Percentiles rank a stretch among this genome's conserved stretches.
Conservation (phyloP, 2,329 filamentous ascomycete genomes). For the Diaporthe vexans region DNA sequence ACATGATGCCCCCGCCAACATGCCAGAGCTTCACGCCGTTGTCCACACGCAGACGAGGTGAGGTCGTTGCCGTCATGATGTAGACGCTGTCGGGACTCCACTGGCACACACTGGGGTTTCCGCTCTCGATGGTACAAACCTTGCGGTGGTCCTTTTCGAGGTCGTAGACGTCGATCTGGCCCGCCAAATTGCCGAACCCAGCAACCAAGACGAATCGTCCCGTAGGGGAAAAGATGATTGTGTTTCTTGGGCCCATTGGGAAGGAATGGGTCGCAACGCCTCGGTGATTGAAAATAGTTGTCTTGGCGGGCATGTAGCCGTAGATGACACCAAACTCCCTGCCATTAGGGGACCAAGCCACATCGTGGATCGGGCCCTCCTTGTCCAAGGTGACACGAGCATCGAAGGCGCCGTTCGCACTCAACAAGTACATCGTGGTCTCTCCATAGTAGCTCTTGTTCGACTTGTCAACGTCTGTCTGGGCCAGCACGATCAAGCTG, state of each 20-base stretch:
- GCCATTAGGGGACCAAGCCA: conserved; percentile 82
- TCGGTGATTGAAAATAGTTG: conserved; percentile 95
- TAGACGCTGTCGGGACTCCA: conserved; percentile 98
- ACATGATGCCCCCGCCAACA: conserved; percentile 89
- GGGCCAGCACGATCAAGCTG: conserved; percentile 91
- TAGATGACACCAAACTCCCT: conserved; percentile 98
- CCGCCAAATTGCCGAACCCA: conserved; percentile 96
- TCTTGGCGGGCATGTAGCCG: conserved; percentile 99
- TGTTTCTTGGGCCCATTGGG: conserved; percentile 90
- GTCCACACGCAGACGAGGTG: conserved; percentile 93
- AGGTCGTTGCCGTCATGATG: conserved; percentile 98
- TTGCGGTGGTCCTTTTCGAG: conserved; percentile 94
- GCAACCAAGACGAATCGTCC: conserved; percentile 94
- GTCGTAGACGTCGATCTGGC: conserved; percentile 98
- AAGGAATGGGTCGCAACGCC: conserved; percentile 88
- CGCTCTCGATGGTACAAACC: conserved; percentile 92
- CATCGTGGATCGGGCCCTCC: conserved; percentile 59
- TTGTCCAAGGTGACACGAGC: conserved; percentile 78
- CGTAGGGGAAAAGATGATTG: conserved; percentile 93
- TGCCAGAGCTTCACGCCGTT: conserved; percentile 98
- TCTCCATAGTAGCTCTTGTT: conserved; percentile 99
- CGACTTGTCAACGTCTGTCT: conserved; percentile 97
- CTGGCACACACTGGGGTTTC: conserved; percentile 95
- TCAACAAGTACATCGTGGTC: conserved; percentile 95
- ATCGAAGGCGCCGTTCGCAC: conserved; percentile 91